A percentile compares a stretch with the other conserved stretches of the same genome.
These are phyloP conservation scores for Yarrowia osloensis DNA, from an alignment of 805 yeast species.

Conservation along the genomic window DNA sequence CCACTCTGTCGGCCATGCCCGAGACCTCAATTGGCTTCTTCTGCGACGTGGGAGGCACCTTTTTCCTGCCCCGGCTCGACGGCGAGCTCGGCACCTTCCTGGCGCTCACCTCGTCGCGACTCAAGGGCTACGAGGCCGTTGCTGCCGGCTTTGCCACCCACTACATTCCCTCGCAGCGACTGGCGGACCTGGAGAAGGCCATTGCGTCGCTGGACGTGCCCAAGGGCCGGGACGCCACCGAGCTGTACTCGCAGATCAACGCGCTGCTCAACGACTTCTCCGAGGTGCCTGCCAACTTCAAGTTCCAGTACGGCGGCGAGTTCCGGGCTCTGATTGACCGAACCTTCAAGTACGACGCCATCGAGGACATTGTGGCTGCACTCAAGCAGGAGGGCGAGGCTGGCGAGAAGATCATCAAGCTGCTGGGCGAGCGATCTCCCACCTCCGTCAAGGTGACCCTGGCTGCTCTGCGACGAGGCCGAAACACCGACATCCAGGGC, in stretches of 20 bases:
- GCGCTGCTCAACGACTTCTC: constrained; percentile 77
- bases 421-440: constrained; percentile 67
- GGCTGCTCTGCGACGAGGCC: constrained; percentile 65
- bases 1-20: constrained; percentile 94
- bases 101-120: constrained; percentile 80
- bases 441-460: constrained; percentile 75
- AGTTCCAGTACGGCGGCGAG: constrained; percentile 54
- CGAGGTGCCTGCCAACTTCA: constrained; percentile 62
- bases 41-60: constrained; percentile 94
- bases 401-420: constrained; percentile 58
- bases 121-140: constrained; percentile 79
- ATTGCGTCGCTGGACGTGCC: constrained; percentile 57
- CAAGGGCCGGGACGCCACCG: constrained; percentile 40
- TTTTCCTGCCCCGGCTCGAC: constrained; percentile 80
- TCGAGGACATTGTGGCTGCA: constrained; percentile 57
- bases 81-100: constrained; percentile 82
- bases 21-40: constrained; percentile 95
- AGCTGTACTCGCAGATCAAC: constrained; percentile 61
- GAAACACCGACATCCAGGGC: constrained; percentile 56
- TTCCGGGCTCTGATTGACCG: constrained; percentile 66
- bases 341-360: constrained; percentile 57
- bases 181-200: constrained; percentile 63
- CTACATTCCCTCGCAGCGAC: constrained; percentile 67
- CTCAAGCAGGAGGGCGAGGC: constrained; percentile 58
- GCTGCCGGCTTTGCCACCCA: constrained; percentile 88